phyloP scores from a whole-genome alignment of 306 rosid genomes.

The Medicago truncatula region MtrunA17r5.0-ANR NC_053042.1:16350001-16350500 shows the following conservation, averaged over 20 bases:
- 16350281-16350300: constrained; percentile 14
- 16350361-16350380: constrained; percentile 75
- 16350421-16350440: constrained; percentile 65
- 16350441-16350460: constrained; percentile 78
- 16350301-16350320: constrained; percentile 24
- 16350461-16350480: constrained; percentile 58
- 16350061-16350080: constrained; percentile 11
- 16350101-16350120: constrained; percentile 2
- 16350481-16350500: constrained; percentile 54
- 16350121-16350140: constrained; percentile 17
- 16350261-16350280: constrained; percentile 28
- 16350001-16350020: neutral
- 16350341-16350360: constrained; percentile 83
- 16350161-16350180: constrained; percentile 55
- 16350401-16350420: constrained; percentile 61
- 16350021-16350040: neutral
- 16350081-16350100: neutral
- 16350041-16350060: neutral
- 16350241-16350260: constrained; percentile 25
- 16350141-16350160: constrained; percentile 35
- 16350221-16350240: constrained; percentile 90
- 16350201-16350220: constrained; percentile 77
- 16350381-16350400: constrained; percentile 68
- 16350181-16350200: constrained; percentile 88
- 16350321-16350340: constrained; percentile 84